Conservation (phyloP, 1,284 basidiomycete genomes). For the Spongiforma sp. region DNA sequence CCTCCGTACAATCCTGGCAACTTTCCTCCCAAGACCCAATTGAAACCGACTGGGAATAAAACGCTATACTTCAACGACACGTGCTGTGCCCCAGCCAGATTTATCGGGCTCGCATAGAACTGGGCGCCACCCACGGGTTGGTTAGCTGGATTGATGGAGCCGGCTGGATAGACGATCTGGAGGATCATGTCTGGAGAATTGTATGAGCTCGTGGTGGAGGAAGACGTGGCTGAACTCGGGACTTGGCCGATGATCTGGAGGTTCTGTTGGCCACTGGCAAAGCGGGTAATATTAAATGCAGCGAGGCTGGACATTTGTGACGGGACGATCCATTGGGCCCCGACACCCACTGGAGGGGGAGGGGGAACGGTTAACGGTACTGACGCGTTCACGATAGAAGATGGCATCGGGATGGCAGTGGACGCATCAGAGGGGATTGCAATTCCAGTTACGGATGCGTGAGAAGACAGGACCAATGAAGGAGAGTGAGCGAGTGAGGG, state of each 20-base stretch:
- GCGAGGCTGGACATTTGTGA: constrained; percentile 59
- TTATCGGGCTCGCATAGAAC: constrained; percentile 69
- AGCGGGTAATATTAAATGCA: constrained; percentile 63
- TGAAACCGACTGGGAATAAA: constrained; percentile 67
- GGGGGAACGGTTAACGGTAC: no score
- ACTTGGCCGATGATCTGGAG: constrained; percentile 58
- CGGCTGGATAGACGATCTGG: constrained; percentile 65
- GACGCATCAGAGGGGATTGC: constrained; percentile 14
- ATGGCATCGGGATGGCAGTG: no score
- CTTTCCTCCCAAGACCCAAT: constrained; percentile 75
- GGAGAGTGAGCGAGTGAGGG: background rate
- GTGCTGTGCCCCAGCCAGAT: constrained; percentile 51
- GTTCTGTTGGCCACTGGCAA: constrained; percentile 61
- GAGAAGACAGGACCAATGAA: background rate
- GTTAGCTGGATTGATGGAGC: constrained; percentile 65
- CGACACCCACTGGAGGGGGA: no score
- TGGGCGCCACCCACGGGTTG: constrained; percentile 67
- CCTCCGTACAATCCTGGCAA: constrained; percentile 78
- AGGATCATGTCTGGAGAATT: constrained; percentile 45
- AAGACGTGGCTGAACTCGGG: constrained; percentile 42
- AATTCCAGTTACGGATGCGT: constrained; percentile 18
- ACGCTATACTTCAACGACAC: constrained; percentile 66
- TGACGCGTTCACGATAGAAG: no score
- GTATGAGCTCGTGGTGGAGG: constrained; percentile 15
- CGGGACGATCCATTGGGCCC: constrained; percentile 56